These are phyloP conservation scores for Paecilomyces dactylethromorphus DNA, from an alignment of 2,329 filamentous ascomycete species.

Conservation along the genomic window DNA sequence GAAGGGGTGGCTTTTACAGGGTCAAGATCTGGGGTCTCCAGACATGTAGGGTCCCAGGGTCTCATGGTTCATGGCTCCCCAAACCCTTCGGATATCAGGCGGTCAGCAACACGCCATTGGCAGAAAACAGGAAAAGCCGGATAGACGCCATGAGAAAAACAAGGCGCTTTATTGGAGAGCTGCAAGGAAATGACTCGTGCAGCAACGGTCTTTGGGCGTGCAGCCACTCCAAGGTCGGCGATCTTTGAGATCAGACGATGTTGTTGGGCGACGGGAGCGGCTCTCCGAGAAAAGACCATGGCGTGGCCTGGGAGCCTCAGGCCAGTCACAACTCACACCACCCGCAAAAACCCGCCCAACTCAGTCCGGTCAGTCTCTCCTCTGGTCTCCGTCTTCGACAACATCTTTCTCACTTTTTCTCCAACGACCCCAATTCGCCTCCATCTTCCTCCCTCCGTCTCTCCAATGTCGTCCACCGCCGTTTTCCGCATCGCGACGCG, in stretches of 20 bases:
- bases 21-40: neutral
- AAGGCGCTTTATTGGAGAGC: neutral
- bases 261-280: neutral
- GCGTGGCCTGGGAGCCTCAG: constrained; percentile 6
- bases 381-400: constrained; percentile 4
- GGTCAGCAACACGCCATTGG: neutral
- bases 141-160: neutral
- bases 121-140: neutral
- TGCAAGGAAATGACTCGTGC: neutral
- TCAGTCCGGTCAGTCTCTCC: neutral
- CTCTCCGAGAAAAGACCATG: neutral
- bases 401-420: constrained; percentile 8
- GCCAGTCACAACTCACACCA: constrained; percentile 9
- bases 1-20: neutral
- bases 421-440: constrained; percentile 4
- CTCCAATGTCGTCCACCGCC: constrained; percentile 59
- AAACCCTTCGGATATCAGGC: neutral
- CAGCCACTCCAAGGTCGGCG: no score
- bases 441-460: constrained; percentile 8
- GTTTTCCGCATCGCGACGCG: constrained; percentile 67
- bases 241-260: neutral
- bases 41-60: neutral
- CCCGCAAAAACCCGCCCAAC: constrained; percentile 11
- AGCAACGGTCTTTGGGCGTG: neutral
- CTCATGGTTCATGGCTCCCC: neutral